Evolutionary conservation across 2,329 filamentous ascomycete species (phyloP).

Genomic region (Seiridium cupressi): DNA sequence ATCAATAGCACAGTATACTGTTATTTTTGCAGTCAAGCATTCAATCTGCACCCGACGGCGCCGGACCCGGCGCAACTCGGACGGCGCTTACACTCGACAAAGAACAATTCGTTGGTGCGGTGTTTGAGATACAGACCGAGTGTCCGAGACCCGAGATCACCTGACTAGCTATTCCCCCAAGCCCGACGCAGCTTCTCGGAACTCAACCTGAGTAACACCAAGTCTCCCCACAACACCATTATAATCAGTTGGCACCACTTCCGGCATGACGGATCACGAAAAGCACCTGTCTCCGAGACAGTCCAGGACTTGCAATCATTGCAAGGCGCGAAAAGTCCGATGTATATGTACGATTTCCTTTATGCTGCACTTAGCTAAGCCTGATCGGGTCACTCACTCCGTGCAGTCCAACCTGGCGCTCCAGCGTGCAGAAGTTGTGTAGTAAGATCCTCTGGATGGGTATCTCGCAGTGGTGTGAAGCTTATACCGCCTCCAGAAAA

Average conservation of each 20-base stretch:
- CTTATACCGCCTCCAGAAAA: not conserved
- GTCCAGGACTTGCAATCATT: conserved; percentile 4
- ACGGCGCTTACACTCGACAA: too few species aligned
- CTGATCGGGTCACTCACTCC: not conserved
- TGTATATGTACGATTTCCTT: not conserved
- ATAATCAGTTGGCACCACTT: not conserved
- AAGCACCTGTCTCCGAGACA: not conserved
- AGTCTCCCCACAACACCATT: too few species aligned
- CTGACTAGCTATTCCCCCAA: not conserved
- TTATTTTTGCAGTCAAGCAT: too few species aligned
- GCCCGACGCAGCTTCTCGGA: not conserved
- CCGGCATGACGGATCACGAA: not conserved
- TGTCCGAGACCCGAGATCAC: conserved; percentile 2
- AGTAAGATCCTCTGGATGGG: not conserved
- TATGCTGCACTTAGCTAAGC: not conserved
- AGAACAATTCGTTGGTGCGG: not conserved
- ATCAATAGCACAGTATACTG: too few species aligned
- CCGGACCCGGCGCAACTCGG: too few species aligned
- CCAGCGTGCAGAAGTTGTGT: conserved; percentile 1
- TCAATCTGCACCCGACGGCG: too few species aligned
- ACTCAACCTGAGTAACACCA: not conserved
- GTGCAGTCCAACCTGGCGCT: not conserved
- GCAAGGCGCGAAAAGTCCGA: conserved; percentile 6
- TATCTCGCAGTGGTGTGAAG: not conserved
- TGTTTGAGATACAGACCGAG: not conserved